Evolutionary conservation across 2,329 filamentous ascomycete genomes (phyloP).

Genomic region (Paecilomyces variotii): DNA sequence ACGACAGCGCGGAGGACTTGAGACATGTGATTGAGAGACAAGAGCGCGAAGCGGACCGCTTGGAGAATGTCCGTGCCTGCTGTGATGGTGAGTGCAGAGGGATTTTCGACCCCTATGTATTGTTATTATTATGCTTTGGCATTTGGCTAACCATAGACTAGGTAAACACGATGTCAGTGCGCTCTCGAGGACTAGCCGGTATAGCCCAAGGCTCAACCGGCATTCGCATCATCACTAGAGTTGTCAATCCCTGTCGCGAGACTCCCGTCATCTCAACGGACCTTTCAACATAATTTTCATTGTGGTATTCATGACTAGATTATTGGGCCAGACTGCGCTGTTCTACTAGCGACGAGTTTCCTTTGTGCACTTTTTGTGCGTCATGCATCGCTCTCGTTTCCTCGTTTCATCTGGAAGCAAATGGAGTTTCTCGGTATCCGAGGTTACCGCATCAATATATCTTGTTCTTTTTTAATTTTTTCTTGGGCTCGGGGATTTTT

Average conservation of each 20-base stretch:
- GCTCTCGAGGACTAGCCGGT: slow-evolving; percentile 33
- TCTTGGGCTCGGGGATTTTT: not conserved
- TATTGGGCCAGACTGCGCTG: slow-evolving; percentile 5
- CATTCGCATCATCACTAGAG: slow-evolving; percentile 26
- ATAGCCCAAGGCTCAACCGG: slow-evolving; percentile 31
- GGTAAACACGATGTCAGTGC: slow-evolving; percentile 64
- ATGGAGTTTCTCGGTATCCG: not conserved
- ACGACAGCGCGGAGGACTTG: slow-evolving; percentile 77
- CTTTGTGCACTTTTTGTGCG: slow-evolving; percentile 8
- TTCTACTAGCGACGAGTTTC: slow-evolving; percentile 15
- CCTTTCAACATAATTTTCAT: slow-evolving; percentile 6
- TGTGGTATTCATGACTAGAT: slow-evolving; percentile 3
- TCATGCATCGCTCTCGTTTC: slow-evolving; percentile 4
- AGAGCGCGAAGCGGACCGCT: slow-evolving; percentile 60
- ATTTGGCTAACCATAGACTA: slow-evolving; percentile 21
- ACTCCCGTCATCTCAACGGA: not conserved
- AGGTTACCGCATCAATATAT: slow-evolving; percentile 3
- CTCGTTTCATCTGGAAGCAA: not conserved
- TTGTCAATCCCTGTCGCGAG: not conserved
- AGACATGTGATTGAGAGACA: slow-evolving; percentile 64
- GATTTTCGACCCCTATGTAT: not conserved
- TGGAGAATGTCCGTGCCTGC: slow-evolving; percentile 94
- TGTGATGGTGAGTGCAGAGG: slow-evolving; percentile 73
- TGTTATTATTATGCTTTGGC: not conserved
- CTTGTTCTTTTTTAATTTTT: not conserved